A percentile compares a stretch with the other conserved stretches of the same genome.
phyloP scores from a whole-genome alignment of 2,329 filamentous ascomycete genomes.

The Drechmeria coniospora region DNA sequence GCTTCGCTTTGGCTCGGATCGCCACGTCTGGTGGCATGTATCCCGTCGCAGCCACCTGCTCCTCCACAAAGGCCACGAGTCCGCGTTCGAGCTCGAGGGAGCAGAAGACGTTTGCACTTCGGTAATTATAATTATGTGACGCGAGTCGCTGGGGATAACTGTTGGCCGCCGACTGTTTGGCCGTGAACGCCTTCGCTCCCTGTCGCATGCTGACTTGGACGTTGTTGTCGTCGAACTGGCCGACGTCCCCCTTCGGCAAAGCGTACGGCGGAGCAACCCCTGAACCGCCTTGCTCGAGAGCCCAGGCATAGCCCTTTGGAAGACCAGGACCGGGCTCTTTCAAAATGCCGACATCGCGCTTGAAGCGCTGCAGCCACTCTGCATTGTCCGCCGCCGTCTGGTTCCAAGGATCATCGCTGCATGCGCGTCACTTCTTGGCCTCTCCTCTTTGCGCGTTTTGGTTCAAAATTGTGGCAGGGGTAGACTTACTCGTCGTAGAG shows the following conservation, averaged over 20 bases:
- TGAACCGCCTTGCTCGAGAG: conserved; percentile 31
- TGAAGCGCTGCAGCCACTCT: conserved; percentile 49
- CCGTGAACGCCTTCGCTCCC: conserved; percentile 24
- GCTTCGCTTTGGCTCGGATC: conserved; percentile 29
- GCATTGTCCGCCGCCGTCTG: conserved; percentile 47
- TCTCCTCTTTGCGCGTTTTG: too few relatives aligned
- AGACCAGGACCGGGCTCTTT: conserved; percentile 36
- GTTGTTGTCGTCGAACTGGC: conserved; percentile 18
- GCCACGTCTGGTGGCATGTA: conserved; percentile 31
- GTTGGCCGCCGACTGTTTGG: conserved; percentile 29
- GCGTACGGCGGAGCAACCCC: conserved; percentile 42
- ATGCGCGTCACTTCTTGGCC: neutral
- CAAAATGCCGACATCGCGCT: conserved; percentile 38
- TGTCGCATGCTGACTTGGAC: conserved; percentile 18
- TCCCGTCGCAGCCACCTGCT: conserved; percentile 20
- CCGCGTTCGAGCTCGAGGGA: conserved; percentile 42
- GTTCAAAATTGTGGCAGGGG: neutral
- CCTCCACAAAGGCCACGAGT: conserved; percentile 31
- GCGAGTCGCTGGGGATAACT: conserved; percentile 30
- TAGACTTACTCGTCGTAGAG: conserved; percentile 42
- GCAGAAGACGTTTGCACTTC: conserved; percentile 39
- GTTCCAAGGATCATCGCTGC: conserved; percentile 47
- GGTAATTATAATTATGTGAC: conserved; percentile 25
- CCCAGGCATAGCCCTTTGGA: conserved; percentile 26
- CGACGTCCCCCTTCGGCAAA: conserved; percentile 23